A percentile compares a stretch with the other conserved stretches of the same genome.
phyloP scores from a whole-genome alignment of 495 filamentous ascomycete species.

The Lophium mytilinum region DNA sequence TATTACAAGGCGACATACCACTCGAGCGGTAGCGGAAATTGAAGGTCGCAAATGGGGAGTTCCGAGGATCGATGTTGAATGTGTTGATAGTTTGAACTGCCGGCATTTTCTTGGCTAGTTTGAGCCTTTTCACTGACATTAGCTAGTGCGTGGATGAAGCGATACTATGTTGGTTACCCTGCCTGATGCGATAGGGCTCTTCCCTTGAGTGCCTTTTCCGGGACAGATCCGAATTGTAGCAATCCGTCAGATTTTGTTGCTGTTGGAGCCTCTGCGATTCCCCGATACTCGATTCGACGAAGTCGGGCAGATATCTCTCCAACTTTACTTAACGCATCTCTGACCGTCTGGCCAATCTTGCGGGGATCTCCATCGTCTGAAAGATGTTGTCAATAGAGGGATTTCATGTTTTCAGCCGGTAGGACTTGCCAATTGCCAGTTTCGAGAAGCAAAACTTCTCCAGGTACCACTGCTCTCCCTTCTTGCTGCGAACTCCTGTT shows the following conservation, averaged over 20 bases:
- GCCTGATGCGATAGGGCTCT: slow-evolving; percentile 10
- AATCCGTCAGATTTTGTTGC: too few relatives aligned
- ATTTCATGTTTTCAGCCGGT: too few relatives aligned
- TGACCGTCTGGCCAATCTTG: background rate
- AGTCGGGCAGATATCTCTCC: background rate
- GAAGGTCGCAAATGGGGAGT: slow-evolving; percentile 15
- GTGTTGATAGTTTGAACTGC: background rate
- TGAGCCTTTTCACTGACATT: background rate
- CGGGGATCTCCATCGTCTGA: background rate
- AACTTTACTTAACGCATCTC: background rate
- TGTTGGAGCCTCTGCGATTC: too few relatives aligned
- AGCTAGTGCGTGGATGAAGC: background rate
- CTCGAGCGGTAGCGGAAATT: slow-evolving; percentile 15
- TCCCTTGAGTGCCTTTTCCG: slow-evolving; percentile 17
- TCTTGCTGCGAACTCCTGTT: background rate
- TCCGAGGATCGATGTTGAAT: background rate
- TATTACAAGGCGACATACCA: slow-evolving; percentile 5
- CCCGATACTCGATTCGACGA: background rate
- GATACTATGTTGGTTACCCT: background rate
- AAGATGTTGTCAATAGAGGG: background rate
- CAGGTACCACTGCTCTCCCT: background rate
- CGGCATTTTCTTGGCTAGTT: background rate
- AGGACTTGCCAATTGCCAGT: background rate
- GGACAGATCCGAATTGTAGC: slow-evolving; percentile 4
- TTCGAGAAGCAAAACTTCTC: background rate